phyloP scores from a whole-genome alignment of 495 filamentous ascomycete species.

The Platismatia glauca region DNA sequence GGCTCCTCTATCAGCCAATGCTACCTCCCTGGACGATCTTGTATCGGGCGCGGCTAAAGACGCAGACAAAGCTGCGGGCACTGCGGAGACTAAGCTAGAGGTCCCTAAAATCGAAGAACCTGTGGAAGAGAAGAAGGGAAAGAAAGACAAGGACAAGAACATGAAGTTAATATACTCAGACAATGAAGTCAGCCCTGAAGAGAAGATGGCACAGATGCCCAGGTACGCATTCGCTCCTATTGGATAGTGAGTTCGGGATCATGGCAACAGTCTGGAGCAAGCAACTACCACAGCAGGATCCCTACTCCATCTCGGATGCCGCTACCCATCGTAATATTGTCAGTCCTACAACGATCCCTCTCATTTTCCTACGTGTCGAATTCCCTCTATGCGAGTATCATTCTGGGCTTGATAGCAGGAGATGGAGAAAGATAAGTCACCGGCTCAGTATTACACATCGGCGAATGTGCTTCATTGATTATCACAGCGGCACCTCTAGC shows the following conservation, averaged over 20 bases:
- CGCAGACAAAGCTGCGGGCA: slow-evolving; percentile 31
- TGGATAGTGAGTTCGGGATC: slow-evolving; percentile 27
- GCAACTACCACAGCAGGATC: slow-evolving; percentile 28
- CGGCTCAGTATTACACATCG: slow-evolving; percentile 4
- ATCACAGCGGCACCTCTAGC: slow-evolving; percentile 3
- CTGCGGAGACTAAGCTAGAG: slow-evolving; percentile 20
- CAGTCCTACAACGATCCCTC: not conserved
- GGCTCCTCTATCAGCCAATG: slow-evolving; percentile 26
- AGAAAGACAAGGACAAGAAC: slow-evolving; percentile 61
- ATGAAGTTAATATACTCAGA: slow-evolving; percentile 70
- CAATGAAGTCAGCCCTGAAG: slow-evolving; percentile 71
- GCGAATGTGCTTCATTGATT: slow-evolving; percentile 11
- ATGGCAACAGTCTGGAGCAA: slow-evolving; percentile 28
- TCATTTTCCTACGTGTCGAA: not conserved
- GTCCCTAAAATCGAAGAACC: slow-evolving; percentile 26
- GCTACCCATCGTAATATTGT: not conserved
- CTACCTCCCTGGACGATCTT: slow-evolving; percentile 55
- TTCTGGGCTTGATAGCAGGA: slow-evolving; percentile 2
- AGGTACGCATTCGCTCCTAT: slow-evolving; percentile 65
- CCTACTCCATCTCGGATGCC: not conserved
- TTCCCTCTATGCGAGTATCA: not conserved
- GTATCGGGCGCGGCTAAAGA: slow-evolving; percentile 45
- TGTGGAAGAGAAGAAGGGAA: slow-evolving; percentile 54
- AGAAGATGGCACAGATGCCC: slow-evolving; percentile 71
- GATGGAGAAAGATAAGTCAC: slow-evolving; percentile 17